Evolutionary conservation across 306 rosid species (phyloP), one percentile per base, ranked within the genome.

Genomic region (Malus asiatica): DNA sequence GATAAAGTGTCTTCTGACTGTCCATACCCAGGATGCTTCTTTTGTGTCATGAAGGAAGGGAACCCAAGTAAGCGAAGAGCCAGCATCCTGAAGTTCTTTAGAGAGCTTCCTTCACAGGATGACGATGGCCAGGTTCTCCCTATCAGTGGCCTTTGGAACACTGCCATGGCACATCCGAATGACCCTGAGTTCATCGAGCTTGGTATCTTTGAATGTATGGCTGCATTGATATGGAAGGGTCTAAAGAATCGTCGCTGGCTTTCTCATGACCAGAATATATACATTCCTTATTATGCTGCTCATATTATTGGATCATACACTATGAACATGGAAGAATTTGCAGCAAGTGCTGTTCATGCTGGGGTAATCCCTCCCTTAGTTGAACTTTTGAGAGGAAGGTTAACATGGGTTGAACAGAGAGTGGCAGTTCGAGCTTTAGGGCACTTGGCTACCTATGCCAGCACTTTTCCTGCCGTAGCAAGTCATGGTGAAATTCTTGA

Each of bases 111-210:
- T 38, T 80, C 89, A 44, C 98, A 90, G 82, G 99, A 96, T 76
- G 98, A 92, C 11, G 98, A 96, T 83, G 99, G 97, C 80, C 99
- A 96, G 87, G 99, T 96, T 81, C 99, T 96, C 20, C 98, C 99
- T 32, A 96, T 96, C 74, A 96, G 99, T 73, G 99, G 99, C 72
- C 98, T 96, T 76, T 96, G 99, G 99, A 96, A 96, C 84, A 96
- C 99, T 0, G 98, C 99, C 60, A 96, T 96, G 99, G 99, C 99
- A 32, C 99, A 96, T 82, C 99, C 99, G 42, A 96, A 96, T 76
- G 99, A 96, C 60, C 97, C 98, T 16, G 99, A 96, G 74, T 96
- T 96, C 86, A 86, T 96, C 0, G 98, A 92, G 76, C 68, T 92
- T 67, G 99, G 97, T 63, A 96, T 96, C 80, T 96, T 96, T 78